phyloP scores from a whole-genome alignment of 192 early-diverging fungal species.

The Geosiphon pyriformis region DNA sequence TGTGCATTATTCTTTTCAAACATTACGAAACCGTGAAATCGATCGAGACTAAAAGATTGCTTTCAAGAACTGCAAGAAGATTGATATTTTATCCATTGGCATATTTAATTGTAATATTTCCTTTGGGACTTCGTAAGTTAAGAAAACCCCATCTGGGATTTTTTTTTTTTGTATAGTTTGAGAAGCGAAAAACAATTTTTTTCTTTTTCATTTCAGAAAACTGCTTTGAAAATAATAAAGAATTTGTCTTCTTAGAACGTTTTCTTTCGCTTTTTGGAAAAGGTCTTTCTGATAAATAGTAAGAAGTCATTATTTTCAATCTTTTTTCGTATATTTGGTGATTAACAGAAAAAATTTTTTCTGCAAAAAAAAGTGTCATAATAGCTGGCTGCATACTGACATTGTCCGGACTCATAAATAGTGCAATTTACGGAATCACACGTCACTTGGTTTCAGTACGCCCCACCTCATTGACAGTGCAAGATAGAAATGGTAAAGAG shows the following conservation, averaged over 20 bases:
- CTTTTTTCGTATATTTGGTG: neutral
- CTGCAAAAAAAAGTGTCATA: neutral
- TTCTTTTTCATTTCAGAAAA: too few species aligned
- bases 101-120: neutral
- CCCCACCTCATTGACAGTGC: too few species aligned
- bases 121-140: constrained; percentile 3
- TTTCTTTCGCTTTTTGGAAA: neutral
- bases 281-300: neutral
- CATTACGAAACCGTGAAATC: neutral
- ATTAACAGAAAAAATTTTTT: neutral
- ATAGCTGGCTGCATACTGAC: neutral
- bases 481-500: too few species aligned
- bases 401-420: neutral
- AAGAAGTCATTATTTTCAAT: neutral
- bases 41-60: too few species aligned
- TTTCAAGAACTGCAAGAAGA: neutral
- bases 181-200: too few species aligned
- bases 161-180: neutral
- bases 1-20: neutral
- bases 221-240: neutral
- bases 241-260: neutral
- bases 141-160: too few species aligned
- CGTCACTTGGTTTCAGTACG: neutral
- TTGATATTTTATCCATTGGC: neutral
- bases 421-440: neutral